Percentiles rank a stretch among this genome's conserved stretches.
Evolutionary conservation across 768 basidiomycete genomes (phyloP).

Genomic region (Kwoniella sp.): DNA sequence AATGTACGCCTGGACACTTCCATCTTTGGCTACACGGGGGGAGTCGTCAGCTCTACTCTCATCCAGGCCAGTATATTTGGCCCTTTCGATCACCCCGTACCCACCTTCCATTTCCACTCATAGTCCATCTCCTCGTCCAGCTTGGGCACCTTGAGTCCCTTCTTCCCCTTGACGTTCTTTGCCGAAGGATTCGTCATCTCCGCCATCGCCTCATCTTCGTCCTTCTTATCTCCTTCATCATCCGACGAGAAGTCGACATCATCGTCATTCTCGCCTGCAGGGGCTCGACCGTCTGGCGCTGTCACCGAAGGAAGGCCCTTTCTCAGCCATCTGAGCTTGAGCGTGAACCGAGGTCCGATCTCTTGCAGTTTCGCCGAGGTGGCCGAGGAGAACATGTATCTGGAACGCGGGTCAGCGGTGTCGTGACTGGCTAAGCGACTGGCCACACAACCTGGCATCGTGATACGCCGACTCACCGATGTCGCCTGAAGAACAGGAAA

Average conservation of each 20-base stretch:
- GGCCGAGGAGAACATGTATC: slow-evolving; percentile 84
- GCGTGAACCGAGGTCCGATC: slow-evolving; percentile 94
- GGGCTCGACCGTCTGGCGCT: slow-evolving; percentile 47
- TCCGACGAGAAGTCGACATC: slow-evolving; percentile 35
- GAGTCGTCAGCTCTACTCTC: background rate
- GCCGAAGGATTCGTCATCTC: slow-evolving; percentile 42
- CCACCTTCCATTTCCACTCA: slow-evolving; percentile 50
- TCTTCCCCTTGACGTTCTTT: slow-evolving; percentile 16
- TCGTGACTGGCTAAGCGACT: background rate
- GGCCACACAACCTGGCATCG: too few relatives aligned
- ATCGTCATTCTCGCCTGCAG: slow-evolving; percentile 38
- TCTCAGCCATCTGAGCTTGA: slow-evolving; percentile 83
- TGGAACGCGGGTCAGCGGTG: slow-evolving; percentile 39
- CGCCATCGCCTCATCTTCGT: slow-evolving; percentile 39
- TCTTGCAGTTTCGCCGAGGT: slow-evolving; percentile 92
- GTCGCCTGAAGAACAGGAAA: slow-evolving; percentile 93
- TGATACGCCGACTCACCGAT: slow-evolving; percentile 72
- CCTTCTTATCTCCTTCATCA: slow-evolving; percentile 34
- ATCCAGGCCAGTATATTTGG: background rate
- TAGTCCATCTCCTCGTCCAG: slow-evolving; percentile 49
- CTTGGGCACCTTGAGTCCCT: slow-evolving; percentile 36
- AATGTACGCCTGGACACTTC: slow-evolving; percentile 86
- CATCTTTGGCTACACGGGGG: slow-evolving; percentile 68
- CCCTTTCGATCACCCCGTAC: slow-evolving; percentile 8
- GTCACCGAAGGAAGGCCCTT: slow-evolving; percentile 80